Evolutionary conservation across 352 stramenopile genomes (phyloP).

Genomic region (Globisporangium parvum): DNA sequence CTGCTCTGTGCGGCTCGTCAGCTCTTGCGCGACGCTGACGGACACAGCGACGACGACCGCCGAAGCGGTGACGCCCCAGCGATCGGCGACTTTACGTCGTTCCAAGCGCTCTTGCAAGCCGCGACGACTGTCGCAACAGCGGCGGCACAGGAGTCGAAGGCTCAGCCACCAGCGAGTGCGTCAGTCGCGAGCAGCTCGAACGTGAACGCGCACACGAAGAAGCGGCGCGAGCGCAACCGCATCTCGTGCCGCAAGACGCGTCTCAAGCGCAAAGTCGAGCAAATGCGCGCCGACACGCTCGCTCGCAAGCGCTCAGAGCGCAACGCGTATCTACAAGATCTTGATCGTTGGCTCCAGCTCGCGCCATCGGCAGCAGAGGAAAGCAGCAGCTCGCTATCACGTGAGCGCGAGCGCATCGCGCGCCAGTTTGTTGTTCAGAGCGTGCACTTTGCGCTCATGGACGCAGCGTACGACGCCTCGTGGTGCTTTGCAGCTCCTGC

Average conservation of each 20-base stretch:
- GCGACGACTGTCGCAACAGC: background rate
- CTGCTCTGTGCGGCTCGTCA: conserved; percentile 4
- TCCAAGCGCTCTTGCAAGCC: conserved; percentile 5
- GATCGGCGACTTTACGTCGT: conserved; percentile 3
- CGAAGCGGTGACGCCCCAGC: background rate
- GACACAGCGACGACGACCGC: background rate
- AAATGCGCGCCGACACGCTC: conserved; percentile 20
- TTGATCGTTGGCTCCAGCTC: conserved; percentile 14
- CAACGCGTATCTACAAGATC: conserved; percentile 25
- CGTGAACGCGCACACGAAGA: conserved; percentile 1
- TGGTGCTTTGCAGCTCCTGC: conserved; percentile 12
- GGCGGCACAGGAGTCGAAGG: background rate
- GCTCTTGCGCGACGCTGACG: background rate
- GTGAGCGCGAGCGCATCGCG: conserved; percentile 8
- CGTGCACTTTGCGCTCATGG: conserved; percentile 33
- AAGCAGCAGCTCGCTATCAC: background rate
- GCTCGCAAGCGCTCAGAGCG: conserved; percentile 22
- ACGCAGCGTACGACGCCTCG: conserved; percentile 20
- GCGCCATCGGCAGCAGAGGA: background rate
- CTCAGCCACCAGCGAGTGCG: background rate
- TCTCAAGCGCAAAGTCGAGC: conserved; percentile 37
- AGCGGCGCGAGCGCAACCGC: conserved; percentile 34
- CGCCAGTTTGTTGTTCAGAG: conserved; percentile 25
- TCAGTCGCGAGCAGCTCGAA: background rate
- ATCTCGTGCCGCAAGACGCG: conserved; percentile 42